These are phyloP conservation scores for Chaetomium olivaceum DNA, from an alignment of 2,329 filamentous ascomycete species.

Conservation along the genomic window DNA sequence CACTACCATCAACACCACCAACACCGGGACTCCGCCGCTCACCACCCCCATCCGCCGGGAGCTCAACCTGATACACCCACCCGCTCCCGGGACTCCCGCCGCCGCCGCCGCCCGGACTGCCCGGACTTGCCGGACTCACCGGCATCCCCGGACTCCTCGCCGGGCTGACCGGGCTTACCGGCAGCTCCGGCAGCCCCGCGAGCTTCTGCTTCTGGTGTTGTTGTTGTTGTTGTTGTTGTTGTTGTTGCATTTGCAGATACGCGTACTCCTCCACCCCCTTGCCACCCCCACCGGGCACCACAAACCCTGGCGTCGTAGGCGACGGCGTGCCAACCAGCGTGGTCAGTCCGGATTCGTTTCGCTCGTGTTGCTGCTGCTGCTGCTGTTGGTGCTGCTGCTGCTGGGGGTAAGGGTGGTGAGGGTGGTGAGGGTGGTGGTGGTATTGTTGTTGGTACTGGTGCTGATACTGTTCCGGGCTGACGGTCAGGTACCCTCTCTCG, in stretches of 20 bases:
- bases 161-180: neutral
- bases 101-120: neutral
- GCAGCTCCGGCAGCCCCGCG: neutral
- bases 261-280: neutral
- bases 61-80: neutral
- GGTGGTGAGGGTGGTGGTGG: too few relatives aligned
- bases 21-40: neutral
- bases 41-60: neutral
- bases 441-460: neutral
- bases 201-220: neutral
- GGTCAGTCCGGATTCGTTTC: slow-evolving; percentile 26
- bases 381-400: too few relatives aligned
- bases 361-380: slow-evolving; percentile 12
- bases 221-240: too few relatives aligned
- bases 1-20: neutral
- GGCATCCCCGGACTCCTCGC: too few relatives aligned
- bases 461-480: too few relatives aligned
- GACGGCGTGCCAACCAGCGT: slow-evolving; percentile 27
- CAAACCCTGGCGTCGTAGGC: neutral
- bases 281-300: neutral
- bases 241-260: neutral
- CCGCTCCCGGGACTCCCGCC: neutral
- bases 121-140: too few relatives aligned
- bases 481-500: neutral
- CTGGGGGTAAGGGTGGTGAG: too few relatives aligned